phyloP scores from a whole-genome alignment of 768 basidiomycete species.

The Lactarius sp. region DNA sequence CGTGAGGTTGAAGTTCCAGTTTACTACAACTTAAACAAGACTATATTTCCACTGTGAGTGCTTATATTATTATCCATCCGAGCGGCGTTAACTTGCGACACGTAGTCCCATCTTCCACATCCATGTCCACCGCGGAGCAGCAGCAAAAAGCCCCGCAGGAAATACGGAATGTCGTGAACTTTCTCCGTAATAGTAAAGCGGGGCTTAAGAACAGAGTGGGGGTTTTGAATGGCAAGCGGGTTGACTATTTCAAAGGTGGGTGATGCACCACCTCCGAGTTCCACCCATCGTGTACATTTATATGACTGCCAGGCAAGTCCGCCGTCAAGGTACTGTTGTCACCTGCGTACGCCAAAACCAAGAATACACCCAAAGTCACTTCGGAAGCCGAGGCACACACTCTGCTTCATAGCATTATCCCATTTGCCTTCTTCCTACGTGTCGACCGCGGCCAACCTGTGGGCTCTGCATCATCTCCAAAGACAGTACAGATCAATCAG shows the following conservation, averaged over 20 bases:
- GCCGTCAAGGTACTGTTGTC: slow-evolving; percentile 89
- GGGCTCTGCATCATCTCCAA: slow-evolving; percentile 69
- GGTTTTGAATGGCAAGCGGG: slow-evolving; percentile 86
- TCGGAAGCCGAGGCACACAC: slow-evolving; percentile 69
- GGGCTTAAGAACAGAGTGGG: slow-evolving; percentile 89
- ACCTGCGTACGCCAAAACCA: slow-evolving; percentile 86
- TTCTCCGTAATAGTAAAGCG: slow-evolving; percentile 77
- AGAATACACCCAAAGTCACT: slow-evolving; percentile 68
- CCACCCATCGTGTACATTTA: slow-evolving; percentile 13
- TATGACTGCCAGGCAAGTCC: slow-evolving; percentile 63
- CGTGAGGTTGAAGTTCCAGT: neutral
- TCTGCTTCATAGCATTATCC: slow-evolving; percentile 65
- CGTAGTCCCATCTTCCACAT: neutral
- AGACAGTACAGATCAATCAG: slow-evolving; percentile 71
- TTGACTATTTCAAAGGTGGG: slow-evolving; percentile 98
- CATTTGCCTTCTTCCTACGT: slow-evolving; percentile 88
- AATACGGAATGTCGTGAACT: slow-evolving; percentile 77
- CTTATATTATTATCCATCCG: neutral
- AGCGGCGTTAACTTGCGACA: neutral
- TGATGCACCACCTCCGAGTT: neutral
- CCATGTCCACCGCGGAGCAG: slow-evolving; percentile 53
- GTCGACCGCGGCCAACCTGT: slow-evolving; percentile 70
- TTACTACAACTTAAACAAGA: neutral
- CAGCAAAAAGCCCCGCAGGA: slow-evolving; percentile 78
- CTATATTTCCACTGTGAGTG: slow-evolving; percentile 9